phyloP scores from a whole-genome alignment of 23 red algal genomes.

The Gracilariopsis chorda region DNA sequence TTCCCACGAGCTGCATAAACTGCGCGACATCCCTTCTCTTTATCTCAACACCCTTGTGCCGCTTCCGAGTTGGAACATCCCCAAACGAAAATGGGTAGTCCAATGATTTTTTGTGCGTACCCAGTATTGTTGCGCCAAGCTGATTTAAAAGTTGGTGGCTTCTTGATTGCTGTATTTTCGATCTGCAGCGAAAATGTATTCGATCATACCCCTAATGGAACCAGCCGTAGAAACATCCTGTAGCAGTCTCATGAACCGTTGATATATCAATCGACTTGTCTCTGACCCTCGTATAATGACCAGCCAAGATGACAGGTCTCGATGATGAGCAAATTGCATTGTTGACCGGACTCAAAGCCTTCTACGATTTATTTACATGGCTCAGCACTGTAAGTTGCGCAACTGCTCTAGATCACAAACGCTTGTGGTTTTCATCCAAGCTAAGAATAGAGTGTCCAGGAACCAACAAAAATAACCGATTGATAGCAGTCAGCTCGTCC shows the following conservation, averaged over 20 bases:
- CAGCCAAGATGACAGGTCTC: background rate
- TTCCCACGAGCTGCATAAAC: background rate
- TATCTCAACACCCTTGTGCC: background rate
- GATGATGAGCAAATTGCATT: conserved; percentile 3
- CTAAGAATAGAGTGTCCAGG: background rate
- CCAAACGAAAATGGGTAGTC: conserved; percentile 19
- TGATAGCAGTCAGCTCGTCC: background rate
- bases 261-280: background rate
- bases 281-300: background rate
- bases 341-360: background rate
- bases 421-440: background rate
- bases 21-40: background rate
- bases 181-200: background rate
- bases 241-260: background rate
- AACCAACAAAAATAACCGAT: background rate
- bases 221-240: background rate
- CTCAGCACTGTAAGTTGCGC: background rate
- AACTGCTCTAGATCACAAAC: conserved; percentile 3
- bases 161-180: background rate
- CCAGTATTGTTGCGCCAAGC: background rate
- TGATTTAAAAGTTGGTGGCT: background rate
- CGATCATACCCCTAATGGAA: background rate
- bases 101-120: background rate
- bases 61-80: background rate
- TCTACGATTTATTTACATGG: background rate